A percentile compares a stretch with the other conserved stretches of the same genome.
Conservation (phyloP, 148 eudicot genomes). For the Rhododendron molle region DNA sequence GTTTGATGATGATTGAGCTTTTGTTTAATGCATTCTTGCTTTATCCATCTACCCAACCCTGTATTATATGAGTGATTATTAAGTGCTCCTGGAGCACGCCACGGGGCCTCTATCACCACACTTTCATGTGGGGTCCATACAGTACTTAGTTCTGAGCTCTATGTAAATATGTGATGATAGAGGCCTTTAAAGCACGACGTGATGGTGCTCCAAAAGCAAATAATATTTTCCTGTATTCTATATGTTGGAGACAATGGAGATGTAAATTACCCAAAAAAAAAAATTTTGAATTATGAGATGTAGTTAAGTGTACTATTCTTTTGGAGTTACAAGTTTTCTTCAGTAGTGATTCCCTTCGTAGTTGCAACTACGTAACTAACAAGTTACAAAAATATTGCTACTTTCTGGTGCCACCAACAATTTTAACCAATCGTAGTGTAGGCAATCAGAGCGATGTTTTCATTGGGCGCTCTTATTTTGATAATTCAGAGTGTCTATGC, state of each 20-base stretch:
- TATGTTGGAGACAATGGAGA: too few species aligned
- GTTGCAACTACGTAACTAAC: background rate
- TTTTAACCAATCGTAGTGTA: background rate
- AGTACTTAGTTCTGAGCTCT: too few species aligned
- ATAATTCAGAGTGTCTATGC: too few species aligned
- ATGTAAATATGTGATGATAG: background rate
- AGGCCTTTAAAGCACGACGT: background rate
- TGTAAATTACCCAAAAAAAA: too few species aligned
- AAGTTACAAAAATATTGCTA: too few species aligned
- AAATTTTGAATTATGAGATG: background rate
- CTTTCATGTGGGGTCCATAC: too few species aligned
- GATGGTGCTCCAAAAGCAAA: background rate
- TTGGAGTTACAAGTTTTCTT: background rate
- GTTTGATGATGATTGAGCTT: slow-evolving; percentile 1
- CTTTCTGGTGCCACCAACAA: too few species aligned
- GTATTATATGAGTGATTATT: background rate
- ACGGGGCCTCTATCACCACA: background rate
- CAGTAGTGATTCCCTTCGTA: background rate
- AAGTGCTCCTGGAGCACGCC: background rate
- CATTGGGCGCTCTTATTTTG: background rate
- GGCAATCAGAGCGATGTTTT: background rate
- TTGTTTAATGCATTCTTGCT: slow-evolving; percentile 6
- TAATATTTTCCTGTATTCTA: background rate
- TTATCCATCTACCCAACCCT: slow-evolving; percentile 10
- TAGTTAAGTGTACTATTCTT: background rate